Evolutionary conservation across 1,284 basidiomycete genomes (phyloP).

Genomic region (Athelia sp.): DNA sequence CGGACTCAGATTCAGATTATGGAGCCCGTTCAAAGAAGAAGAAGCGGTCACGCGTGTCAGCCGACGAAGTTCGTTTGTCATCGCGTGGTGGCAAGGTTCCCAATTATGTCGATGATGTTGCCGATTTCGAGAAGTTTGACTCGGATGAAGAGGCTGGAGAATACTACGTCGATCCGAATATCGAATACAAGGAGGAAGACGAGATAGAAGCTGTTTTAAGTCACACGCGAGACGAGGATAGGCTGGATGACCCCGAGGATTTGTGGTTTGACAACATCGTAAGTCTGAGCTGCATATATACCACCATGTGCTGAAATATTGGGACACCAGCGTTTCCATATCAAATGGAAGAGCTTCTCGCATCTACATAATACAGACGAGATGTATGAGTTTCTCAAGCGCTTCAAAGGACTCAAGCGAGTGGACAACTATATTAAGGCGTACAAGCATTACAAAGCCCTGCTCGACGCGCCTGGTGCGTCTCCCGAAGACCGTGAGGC

Average conservation of each 20-base stretch:
- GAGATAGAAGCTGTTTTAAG: constrained; percentile 87
- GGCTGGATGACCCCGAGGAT: constrained; percentile 72
- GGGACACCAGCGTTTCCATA: constrained; percentile 76
- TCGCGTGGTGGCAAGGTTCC: constrained; percentile 78
- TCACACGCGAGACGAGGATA: constrained; percentile 78
- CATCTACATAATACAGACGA: constrained; percentile 97
- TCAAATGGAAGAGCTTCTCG: constrained; percentile 95
- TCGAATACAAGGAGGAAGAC: constrained; percentile 66
- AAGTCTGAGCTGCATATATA: constrained; percentile 24
- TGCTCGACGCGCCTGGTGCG: constrained; percentile 63
- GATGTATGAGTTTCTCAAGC: constrained; percentile 91
- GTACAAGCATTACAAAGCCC: constrained; percentile 70
- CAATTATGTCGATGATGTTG: constrained; percentile 82
- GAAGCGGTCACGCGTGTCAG: constrained; percentile 58
- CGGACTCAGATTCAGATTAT: constrained; percentile 87
- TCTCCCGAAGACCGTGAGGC: constrained; percentile 89
- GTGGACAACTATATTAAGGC: constrained; percentile 99
- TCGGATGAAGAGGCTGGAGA: constrained; percentile 48
- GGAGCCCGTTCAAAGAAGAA: constrained; percentile 83
- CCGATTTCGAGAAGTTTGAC: constrained; percentile 77
- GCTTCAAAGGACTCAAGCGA: constrained; percentile 91
- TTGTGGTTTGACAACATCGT: constrained; percentile 85
- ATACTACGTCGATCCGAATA: constrained; percentile 49
- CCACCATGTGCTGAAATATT: constrained; percentile 7
- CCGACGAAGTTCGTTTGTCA: constrained; percentile 74